Conservation (phyloP, 1,284 basidiomycete genomes). For the Ceratobasidium sp. region DNA sequence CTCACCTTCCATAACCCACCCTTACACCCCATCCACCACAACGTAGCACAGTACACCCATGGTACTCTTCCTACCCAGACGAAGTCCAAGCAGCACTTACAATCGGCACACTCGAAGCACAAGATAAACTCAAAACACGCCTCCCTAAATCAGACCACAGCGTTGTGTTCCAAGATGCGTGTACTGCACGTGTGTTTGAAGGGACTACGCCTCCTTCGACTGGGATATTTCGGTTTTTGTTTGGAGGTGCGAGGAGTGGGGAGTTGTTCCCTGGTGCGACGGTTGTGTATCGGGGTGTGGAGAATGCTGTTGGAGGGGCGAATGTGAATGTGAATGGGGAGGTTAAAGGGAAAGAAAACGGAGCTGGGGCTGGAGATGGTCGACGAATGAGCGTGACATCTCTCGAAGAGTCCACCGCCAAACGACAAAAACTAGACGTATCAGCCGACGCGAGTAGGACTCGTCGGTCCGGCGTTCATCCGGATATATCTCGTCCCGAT, state of each 20-base stretch:
- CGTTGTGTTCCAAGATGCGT: constrained; percentile 63
- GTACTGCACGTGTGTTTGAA: constrained; percentile 61
- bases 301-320: no score
- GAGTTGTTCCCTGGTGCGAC: constrained; percentile 56
- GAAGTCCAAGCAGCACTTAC: constrained; percentile 64
- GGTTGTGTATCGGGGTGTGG: constrained; percentile 63
- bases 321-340: no score
- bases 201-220: constrained; percentile 48
- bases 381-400: constrained; percentile 30
- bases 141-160: constrained; percentile 54
- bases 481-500: constrained; percentile 6
- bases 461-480: constrained; percentile 26
- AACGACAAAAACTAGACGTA: constrained; percentile 31
- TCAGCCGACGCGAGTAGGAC: constrained; percentile 42
- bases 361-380: background rate
- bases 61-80: constrained; percentile 63
- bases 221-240: constrained; percentile 15
- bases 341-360: background rate
- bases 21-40: background rate
- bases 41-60: constrained; percentile 59
- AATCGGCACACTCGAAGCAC: constrained; percentile 61
- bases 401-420: constrained; percentile 15
- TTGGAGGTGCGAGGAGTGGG: constrained; percentile 1
- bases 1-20: no score
- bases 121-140: constrained; percentile 66